phyloP scores from a whole-genome alignment of 352 stramenopile genomes.

The Phytophthora megakarya region DNA sequence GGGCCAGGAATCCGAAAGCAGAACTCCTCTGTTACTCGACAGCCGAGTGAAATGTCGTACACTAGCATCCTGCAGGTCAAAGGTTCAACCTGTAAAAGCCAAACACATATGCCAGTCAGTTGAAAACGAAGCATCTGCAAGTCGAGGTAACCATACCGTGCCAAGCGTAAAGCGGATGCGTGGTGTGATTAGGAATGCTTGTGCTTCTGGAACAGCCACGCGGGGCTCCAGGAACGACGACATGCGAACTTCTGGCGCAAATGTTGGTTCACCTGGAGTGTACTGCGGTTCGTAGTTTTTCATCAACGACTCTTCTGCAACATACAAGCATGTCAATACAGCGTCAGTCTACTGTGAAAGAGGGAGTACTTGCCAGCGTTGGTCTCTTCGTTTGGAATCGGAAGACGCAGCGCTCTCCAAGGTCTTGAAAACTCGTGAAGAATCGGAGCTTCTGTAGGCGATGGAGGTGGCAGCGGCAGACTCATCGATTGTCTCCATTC shows the following conservation, averaged over 20 bases:
- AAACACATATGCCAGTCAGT: background rate
- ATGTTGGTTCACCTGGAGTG: constrained; percentile 42
- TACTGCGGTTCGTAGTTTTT: constrained; percentile 76
- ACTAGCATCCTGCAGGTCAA: constrained; percentile 62
- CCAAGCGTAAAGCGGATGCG: constrained; percentile 59
- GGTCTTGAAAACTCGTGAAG: constrained; percentile 44
- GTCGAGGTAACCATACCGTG: constrained; percentile 33
- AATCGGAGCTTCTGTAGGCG: constrained; percentile 34
- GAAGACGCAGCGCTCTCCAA: constrained; percentile 42
- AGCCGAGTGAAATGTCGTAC: constrained; percentile 63
- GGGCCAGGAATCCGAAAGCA: constrained; percentile 48
- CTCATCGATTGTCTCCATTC: constrained; percentile 23
- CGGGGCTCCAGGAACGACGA: constrained; percentile 51
- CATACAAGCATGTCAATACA: background rate
- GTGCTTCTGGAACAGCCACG: constrained; percentile 53
- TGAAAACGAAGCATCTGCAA: background rate
- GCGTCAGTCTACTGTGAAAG: background rate
- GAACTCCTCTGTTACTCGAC: constrained; percentile 70
- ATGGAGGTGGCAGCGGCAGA: constrained; percentile 31
- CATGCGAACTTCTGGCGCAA: constrained; percentile 44
- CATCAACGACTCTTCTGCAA: constrained; percentile 44
- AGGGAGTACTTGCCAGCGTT: constrained; percentile 16
- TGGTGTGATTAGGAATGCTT: constrained; percentile 48
- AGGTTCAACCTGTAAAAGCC: constrained; percentile 54
- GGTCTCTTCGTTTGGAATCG: constrained; percentile 4